Conservation (phyloP, 805 yeast genomes). For the Dipodascus albidus region DNA sequence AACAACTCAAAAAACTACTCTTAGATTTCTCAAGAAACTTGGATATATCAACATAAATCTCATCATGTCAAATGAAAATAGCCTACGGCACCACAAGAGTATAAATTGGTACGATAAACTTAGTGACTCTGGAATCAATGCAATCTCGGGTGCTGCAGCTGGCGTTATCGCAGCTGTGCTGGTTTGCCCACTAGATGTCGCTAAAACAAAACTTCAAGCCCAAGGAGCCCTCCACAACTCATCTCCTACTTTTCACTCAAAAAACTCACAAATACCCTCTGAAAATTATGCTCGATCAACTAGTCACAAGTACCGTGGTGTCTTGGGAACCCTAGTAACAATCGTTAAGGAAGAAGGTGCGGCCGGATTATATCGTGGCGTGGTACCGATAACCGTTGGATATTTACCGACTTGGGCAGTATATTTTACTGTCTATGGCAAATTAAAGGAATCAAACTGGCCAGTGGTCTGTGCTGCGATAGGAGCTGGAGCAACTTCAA, state of each 20-base stretch:
- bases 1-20: no score
- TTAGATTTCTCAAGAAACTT: no score
- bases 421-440: constrained; percentile 82
- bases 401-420: constrained; percentile 98
- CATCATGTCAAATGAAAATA: no score
- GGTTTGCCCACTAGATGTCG: constrained; percentile 94
- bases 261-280: neutral
- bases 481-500: constrained; percentile 79
- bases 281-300: no score
- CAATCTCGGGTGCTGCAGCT: constrained; percentile 85
- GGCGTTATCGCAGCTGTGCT: constrained; percentile 82
- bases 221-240: constrained; percentile 42
- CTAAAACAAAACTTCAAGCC: constrained; percentile 88
- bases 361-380: constrained; percentile 77
- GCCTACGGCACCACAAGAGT: neutral
- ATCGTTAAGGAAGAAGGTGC: constrained; percentile 72
- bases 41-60: no score
- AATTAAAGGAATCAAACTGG: constrained; percentile 37
- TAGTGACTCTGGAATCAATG: constrained; percentile 36
- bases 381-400: constrained; percentile 86
- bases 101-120: neutral
- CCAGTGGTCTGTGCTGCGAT: constrained; percentile 45
- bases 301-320: constrained; percentile 14
- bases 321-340: constrained; percentile 44
- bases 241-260: neutral